Conservation (phyloP, 441 rosid species). For the Gossypium schwendimanii region DNA sequence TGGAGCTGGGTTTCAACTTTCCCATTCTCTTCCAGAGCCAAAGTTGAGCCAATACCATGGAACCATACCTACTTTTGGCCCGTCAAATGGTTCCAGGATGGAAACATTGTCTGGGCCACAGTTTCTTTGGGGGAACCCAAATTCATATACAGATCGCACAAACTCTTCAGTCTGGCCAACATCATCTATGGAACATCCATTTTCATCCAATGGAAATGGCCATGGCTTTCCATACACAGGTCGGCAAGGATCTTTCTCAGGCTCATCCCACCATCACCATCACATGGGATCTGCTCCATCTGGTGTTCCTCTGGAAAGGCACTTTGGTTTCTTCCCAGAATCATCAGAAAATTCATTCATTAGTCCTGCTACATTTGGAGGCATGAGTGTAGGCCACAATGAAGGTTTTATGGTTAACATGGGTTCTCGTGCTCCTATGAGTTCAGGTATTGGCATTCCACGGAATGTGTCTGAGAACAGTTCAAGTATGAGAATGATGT, state of each 20-base stretch:
- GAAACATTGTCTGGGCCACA: conserved; percentile 89
- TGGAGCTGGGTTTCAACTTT: conserved; percentile 43
- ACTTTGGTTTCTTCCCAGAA: conserved; percentile 71
- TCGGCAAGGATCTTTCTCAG: conserved; percentile 44
- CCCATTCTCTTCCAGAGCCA: conserved; percentile 73
- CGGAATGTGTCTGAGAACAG: conserved; percentile 61
- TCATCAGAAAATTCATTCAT: conserved; percentile 62
- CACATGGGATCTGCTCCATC: conserved; percentile 99
- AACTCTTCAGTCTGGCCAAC: conserved; percentile 66
- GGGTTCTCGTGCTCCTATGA: conserved; percentile 48
- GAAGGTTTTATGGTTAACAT: conserved; percentile 58
- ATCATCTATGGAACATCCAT: conserved; percentile 49
- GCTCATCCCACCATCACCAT: conserved; percentile 47
- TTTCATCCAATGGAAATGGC: conserved; percentile 46
- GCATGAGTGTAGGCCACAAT: conserved; percentile 50
- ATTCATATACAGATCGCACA: conserved; percentile 47
- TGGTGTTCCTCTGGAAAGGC: conserved; percentile 75
- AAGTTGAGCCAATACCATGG: conserved; percentile 54
- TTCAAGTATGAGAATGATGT: conserved; percentile 66
- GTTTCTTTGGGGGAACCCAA: conserved; percentile 96
- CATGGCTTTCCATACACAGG: conserved; percentile 48
- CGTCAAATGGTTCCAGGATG: conserved; percentile 52
- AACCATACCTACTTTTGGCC: conserved; percentile 54
- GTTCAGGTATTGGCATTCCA: conserved; percentile 35
- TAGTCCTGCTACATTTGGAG: conserved; percentile 45